phyloP scores from a whole-genome alignment of 495 filamentous ascomycete species.

The Aspergillus campestris region DNA sequence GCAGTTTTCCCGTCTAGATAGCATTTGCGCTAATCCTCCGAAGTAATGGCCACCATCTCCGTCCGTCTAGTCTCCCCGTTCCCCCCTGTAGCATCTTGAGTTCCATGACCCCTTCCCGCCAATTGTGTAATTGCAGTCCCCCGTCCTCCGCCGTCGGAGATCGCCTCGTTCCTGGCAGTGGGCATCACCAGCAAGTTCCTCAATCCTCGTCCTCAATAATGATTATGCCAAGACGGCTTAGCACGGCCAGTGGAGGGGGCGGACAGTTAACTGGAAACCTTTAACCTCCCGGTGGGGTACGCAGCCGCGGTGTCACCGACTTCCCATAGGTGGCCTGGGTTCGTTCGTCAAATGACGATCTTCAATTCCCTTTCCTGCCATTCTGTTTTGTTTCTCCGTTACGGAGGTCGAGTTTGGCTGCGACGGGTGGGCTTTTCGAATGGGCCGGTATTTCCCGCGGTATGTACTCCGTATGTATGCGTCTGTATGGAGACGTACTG shows the following conservation, averaged over 20 bases:
- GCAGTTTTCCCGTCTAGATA: too few relatives aligned
- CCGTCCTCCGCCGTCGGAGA: not conserved
- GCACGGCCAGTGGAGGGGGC: not conserved
- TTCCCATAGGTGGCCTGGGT: too few relatives aligned
- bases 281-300: too few relatives aligned
- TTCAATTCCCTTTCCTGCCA: not conserved
- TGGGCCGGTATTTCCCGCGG: not conserved
- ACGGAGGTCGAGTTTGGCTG: not conserved
- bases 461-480: conserved; percentile 4
- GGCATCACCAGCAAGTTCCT: not conserved
- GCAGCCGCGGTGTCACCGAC: too few relatives aligned
- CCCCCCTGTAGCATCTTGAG: not conserved
- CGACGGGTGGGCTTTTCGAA: not conserved
- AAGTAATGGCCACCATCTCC: too few relatives aligned
- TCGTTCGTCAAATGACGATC: conserved; percentile 5
- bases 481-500: conserved; percentile 1
- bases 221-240: conserved; percentile 9
- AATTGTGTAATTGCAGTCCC: not conserved
- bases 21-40: too few relatives aligned
- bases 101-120: not conserved
- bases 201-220: too few relatives aligned
- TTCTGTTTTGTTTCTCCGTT: too few relatives aligned
- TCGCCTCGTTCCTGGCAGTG: not conserved
- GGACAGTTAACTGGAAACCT: too few relatives aligned
- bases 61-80: not conserved